Evolutionary conservation across 2,329 filamentous ascomycete genomes (phyloP), one percentile per base, ranked within the genome.

Genomic region (Pseudofabraea citricarpa): DNA sequence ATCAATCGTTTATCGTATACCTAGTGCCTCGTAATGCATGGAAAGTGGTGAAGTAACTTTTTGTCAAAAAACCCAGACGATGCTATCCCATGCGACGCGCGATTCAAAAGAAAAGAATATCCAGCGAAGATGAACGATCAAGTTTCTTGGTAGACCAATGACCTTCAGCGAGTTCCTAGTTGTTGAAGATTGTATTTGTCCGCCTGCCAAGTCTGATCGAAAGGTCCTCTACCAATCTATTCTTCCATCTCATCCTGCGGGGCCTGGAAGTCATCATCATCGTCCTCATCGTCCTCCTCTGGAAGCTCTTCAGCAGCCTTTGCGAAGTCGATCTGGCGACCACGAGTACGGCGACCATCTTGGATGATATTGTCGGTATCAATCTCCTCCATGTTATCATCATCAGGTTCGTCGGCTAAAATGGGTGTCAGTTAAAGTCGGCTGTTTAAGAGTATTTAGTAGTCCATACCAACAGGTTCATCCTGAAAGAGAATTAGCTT

Each of bases 261-360:
- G 40, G 79, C 79, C 60, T 83, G 71, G 62, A 84, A 84, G 54
- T 72, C 71, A 19, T 78, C 83, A 36, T 86, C 86, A 35, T 90
- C 88, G 22, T 91, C 83, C 12, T 88, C 86, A 5, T 90, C 86
- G 6, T 87, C 83, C n/a, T 81, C 79, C 51, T 74, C 79, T 36
- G 79, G 81, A 57, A 86, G 78, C 66, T 95, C 82, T 67, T 86
- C 76, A 20, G 88, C 89, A 16, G 90, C 90, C 73, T 95, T 90
- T 59, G 86, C 85, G 69, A 88, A 97, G 75, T 97, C 88, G 64
- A 97, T 96, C 61, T 83, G 77, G 67, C 88, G 87, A 62, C 90
- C 90, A 61, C 91, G 91, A 51, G 91, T 97, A 67, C 93, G 91
- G 58, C 83, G 80, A 51, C 84, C 84, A 52, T 75, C 77, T 46